A percentile compares a stretch with the other conserved stretches of the same genome.
Evolutionary conservation across 352 stramenopile species (phyloP).

Genomic region (Globisporangium carolinianum): DNA sequence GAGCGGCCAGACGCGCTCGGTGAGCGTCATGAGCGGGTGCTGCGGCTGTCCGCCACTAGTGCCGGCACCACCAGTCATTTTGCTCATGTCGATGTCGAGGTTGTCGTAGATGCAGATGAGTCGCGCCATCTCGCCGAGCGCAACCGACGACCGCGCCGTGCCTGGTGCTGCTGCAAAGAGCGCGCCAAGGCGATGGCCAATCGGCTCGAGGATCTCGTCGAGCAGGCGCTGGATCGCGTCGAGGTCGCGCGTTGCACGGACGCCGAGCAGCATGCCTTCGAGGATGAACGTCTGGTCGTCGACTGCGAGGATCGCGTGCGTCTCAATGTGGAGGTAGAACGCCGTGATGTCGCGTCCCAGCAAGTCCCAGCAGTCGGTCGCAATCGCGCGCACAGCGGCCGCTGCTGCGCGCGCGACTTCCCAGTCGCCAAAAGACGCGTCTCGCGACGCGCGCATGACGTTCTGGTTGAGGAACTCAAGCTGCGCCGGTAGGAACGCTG

Average conservation of each 20-base stretch:
- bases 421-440: constrained; percentile 53
- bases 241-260: constrained; percentile 42
- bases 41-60: constrained; percentile 2
- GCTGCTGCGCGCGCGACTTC: constrained; percentile 67
- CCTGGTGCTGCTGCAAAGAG: constrained; percentile 30
- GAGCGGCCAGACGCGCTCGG: constrained; percentile 70
- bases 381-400: constrained; percentile 61
- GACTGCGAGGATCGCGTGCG: constrained; percentile 54
- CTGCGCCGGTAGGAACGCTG: constrained; percentile 39
- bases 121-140: constrained; percentile 62
- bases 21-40: constrained; percentile 59
- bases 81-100: constrained; percentile 34
- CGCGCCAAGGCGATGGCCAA: constrained; percentile 38
- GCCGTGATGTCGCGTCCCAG: constrained; percentile 58
- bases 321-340: constrained; percentile 77
- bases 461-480: constrained; percentile 68
- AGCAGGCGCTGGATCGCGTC: constrained; percentile 36
- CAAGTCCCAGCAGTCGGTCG: constrained; percentile 71
- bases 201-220: constrained; percentile 61
- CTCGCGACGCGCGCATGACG: constrained; percentile 43
- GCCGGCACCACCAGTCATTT: constrained; percentile 4
- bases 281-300: constrained; percentile 85
- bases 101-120: constrained; percentile 86
- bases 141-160: constrained; percentile 23
- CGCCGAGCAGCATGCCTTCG: constrained; percentile 64